phyloP scores from a whole-genome alignment of 495 filamentous ascomycete species.

The Rostrohypoxylon terebratum region DNA sequence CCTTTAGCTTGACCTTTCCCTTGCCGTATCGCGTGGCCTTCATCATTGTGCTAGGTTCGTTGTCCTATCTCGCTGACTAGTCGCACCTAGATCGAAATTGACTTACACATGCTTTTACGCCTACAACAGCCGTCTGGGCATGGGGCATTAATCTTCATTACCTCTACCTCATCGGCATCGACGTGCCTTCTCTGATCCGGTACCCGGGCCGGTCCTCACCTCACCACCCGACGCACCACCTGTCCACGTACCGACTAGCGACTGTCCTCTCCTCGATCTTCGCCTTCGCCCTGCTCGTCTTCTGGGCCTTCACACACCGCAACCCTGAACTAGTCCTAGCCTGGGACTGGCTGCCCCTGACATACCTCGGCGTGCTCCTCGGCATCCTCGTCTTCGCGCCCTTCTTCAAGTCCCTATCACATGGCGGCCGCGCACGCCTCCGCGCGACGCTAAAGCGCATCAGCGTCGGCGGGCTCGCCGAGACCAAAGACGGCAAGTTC shows the following conservation, averaged over 20 bases:
- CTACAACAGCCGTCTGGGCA: slow-evolving; percentile 80
- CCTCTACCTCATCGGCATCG: slow-evolving; percentile 77
- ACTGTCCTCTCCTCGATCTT: slow-evolving; percentile 78
- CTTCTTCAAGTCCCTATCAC: slow-evolving; percentile 63
- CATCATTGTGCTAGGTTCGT: slow-evolving; percentile 80
- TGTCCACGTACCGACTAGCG: slow-evolving; percentile 85
- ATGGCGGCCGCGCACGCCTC: slow-evolving; percentile 78
- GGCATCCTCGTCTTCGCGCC: slow-evolving; percentile 78
- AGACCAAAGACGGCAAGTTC: slow-evolving; percentile 86
- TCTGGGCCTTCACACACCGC: slow-evolving; percentile 84
- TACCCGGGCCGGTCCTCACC: slow-evolving; percentile 77
- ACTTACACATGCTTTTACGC: slow-evolving; percentile 11
- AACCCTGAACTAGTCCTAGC: slow-evolving; percentile 71
- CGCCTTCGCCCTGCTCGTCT: slow-evolving; percentile 74
- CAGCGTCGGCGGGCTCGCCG: slow-evolving; percentile 81
- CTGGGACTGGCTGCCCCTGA: slow-evolving; percentile 84
- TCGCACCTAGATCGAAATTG: slow-evolving; percentile 9
- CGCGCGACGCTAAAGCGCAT: slow-evolving; percentile 78
- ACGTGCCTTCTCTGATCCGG: slow-evolving; percentile 81
- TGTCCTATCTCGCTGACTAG: slow-evolving; percentile 24
- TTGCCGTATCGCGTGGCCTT: slow-evolving; percentile 85
- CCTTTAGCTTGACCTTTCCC: slow-evolving; percentile 85
- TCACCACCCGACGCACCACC: slow-evolving; percentile 76
- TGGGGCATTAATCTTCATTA: slow-evolving; percentile 91
- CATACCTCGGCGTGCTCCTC: slow-evolving; percentile 77